A percentile compares a stretch with the other conserved stretches of the same genome.
phyloP scores from a whole-genome alignment of 2,329 filamentous ascomycete species.

The Cladosporium sp. region DNA sequence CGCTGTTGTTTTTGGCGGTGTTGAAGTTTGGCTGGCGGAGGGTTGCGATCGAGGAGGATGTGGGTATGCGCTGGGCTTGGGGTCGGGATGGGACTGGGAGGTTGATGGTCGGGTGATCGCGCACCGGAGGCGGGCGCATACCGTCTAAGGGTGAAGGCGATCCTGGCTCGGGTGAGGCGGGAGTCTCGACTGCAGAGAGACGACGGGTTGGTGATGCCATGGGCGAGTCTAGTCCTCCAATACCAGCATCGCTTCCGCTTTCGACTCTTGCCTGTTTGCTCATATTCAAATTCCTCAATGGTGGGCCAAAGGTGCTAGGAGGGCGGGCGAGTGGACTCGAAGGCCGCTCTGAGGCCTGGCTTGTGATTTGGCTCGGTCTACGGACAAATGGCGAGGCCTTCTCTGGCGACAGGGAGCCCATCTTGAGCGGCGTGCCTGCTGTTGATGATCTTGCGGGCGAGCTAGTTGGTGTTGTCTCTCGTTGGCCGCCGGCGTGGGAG shows the following conservation, averaged over 20 bases:
- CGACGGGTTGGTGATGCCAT: constrained; percentile 6
- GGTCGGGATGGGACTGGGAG: constrained; percentile 30
- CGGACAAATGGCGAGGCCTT: constrained; percentile 33
- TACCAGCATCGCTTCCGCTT: constrained; percentile 8
- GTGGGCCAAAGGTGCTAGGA: constrained; percentile 26
- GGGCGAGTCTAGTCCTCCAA: constrained; percentile 5
- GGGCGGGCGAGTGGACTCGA: constrained; percentile 34
- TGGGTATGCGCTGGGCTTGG: constrained; percentile 35
- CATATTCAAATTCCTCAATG: constrained; percentile 20
- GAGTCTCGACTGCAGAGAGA: constrained; percentile 3
- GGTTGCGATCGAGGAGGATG: constrained; percentile 28
- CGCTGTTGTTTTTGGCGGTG: not conserved
- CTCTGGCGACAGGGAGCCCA: constrained; percentile 14
- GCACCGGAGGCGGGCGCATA: constrained; percentile 20
- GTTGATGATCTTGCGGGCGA: constrained; percentile 22
- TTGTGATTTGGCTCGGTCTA: constrained; percentile 31
- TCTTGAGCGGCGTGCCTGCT: not conserved
- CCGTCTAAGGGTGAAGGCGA: constrained; percentile 19
- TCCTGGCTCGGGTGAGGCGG: not conserved
- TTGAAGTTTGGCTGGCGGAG: constrained; percentile 19
- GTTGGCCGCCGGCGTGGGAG: constrained; percentile 38
- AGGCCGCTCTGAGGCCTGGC: constrained; percentile 24
- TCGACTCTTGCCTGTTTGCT: constrained; percentile 18
- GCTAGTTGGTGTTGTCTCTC: constrained; percentile 14
- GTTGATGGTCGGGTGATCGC: constrained; percentile 26